Percentiles rank a stretch among this genome's conserved stretches.
Evolutionary conservation across 108 stramenopile genomes (phyloP).

Genomic region (Discostella stelligeroides): DNA sequence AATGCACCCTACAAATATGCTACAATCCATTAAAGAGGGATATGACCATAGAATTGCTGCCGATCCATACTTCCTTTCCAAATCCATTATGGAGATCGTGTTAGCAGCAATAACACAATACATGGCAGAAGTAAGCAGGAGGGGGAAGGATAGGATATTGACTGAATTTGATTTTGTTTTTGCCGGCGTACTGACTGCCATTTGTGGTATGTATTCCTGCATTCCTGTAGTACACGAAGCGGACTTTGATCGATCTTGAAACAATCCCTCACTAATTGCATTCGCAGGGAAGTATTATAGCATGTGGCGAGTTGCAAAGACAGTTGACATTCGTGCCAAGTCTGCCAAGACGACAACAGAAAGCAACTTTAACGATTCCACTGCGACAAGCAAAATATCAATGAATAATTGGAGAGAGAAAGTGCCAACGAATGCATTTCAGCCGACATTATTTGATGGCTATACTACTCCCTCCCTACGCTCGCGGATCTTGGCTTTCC

Average conservation of each 20-base stretch:
- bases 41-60: constrained; percentile 63
- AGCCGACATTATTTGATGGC: constrained; percentile 62
- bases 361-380: background rate
- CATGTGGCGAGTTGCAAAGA: constrained; percentile 81
- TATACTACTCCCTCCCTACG: constrained; percentile 46
- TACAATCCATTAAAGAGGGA: constrained; percentile 41
- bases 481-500: constrained; percentile 56
- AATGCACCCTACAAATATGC: background rate
- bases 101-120: constrained; percentile 73
- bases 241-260: background rate
- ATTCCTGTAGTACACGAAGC: background rate
- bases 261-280: background rate
- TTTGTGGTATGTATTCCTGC: constrained; percentile 56
- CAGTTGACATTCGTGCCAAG: constrained; percentile 8
- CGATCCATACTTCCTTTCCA: constrained; percentile 72
- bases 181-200: constrained; percentile 76
- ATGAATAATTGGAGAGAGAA: constrained; percentile 15
- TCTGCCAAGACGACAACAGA: background rate
- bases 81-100: constrained; percentile 68
- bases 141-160: constrained; percentile 54
- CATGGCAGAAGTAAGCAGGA: constrained; percentile 67
- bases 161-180: constrained; percentile 78
- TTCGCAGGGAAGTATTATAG: constrained; percentile 42
- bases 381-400: background rate
- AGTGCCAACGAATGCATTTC: constrained; percentile 85